Percentiles rank a stretch among this genome's conserved stretches.
Evolutionary conservation across 495 filamentous ascomycete genomes (phyloP).

Genomic region (Tetracladium setigerum): DNA sequence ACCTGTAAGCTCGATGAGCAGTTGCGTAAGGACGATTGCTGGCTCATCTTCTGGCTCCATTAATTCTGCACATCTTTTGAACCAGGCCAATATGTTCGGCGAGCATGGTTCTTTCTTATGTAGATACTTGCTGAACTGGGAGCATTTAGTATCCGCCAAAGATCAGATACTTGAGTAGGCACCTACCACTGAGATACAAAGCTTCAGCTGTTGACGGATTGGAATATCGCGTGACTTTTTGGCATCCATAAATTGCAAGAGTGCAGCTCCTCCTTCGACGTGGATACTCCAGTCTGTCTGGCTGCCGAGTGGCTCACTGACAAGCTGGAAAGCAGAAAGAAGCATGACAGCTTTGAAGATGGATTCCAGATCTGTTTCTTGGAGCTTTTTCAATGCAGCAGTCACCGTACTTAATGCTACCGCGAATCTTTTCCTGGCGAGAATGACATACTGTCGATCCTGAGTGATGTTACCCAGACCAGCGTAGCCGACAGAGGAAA

Average conservation of each 20-base stretch:
- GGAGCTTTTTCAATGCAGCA: background rate
- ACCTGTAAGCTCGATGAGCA: slow-evolving; percentile 2
- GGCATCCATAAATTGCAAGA: slow-evolving; percentile 6
- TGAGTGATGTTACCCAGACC: slow-evolving; percentile 16
- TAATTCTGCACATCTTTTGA: background rate
- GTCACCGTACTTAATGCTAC: slow-evolving; percentile 1
- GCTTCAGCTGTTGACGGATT: slow-evolving; percentile 12
- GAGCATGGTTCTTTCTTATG: background rate
- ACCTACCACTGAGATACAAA: slow-evolving; percentile 12
- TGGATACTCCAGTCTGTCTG: slow-evolving; percentile 8
- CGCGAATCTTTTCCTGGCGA: slow-evolving; percentile 16
- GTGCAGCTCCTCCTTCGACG: slow-evolving; percentile 8
- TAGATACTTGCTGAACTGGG: slow-evolving; percentile 13
- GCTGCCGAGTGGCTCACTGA: slow-evolving; percentile 3
- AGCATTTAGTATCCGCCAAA: too few relatives aligned
- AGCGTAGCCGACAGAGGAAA: slow-evolving; percentile 16
- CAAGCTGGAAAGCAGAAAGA: slow-evolving; percentile 15
- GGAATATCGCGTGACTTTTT: background rate
- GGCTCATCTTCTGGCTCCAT: background rate
- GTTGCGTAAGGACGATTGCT: slow-evolving; percentile 3
- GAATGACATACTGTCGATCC: background rate
- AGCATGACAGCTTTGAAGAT: slow-evolving; percentile 12
- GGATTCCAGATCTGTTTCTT: slow-evolving; percentile 5
- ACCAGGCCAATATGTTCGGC: background rate
- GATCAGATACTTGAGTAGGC: background rate